These are phyloP conservation scores for Candolleomyces eurysporus DNA, from an alignment of 768 basidiomycete species.

Conservation along the genomic window DNA sequence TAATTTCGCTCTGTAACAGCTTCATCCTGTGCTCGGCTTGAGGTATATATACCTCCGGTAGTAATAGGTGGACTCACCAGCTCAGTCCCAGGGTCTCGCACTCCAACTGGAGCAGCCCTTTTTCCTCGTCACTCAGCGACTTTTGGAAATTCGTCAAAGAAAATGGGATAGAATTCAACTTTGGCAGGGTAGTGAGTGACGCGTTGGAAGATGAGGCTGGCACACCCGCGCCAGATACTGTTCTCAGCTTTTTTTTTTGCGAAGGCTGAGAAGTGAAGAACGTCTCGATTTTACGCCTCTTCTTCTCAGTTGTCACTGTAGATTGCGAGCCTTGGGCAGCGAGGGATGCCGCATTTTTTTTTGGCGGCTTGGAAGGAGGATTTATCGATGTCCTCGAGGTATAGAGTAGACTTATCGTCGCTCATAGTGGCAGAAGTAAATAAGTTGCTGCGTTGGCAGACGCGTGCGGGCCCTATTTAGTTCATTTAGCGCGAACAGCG, in stretches of 20 bases:
- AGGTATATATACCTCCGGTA: background rate
- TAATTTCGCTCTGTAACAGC: slow-evolving; percentile 69
- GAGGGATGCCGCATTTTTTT: background rate
- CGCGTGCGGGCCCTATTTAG: background rate
- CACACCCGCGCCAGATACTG: background rate
- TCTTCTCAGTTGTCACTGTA: background rate
- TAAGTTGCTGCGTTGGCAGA: background rate
- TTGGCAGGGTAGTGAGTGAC: slow-evolving; percentile 16
- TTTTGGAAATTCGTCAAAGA: slow-evolving; percentile 52
- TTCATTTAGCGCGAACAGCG: background rate
- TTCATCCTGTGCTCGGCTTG: slow-evolving; percentile 53
- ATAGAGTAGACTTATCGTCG: slow-evolving; percentile 26
- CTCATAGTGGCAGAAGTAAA: background rate
- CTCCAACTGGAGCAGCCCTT: slow-evolving; percentile 60
- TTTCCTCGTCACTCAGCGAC: slow-evolving; percentile 57
- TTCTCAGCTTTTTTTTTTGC: background rate
- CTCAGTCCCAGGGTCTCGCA: slow-evolving; percentile 72
- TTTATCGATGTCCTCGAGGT: slow-evolving; percentile 45
- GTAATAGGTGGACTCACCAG: slow-evolving; percentile 44
- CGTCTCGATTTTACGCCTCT: background rate
- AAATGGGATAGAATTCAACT: slow-evolving; percentile 69
- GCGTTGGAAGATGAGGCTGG: background rate
- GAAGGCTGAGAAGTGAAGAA: background rate
- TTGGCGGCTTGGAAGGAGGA: background rate
- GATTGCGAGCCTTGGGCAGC: background rate